Evolutionary conservation across 306 rosid species (phyloP).

Genomic region (Cicer judaicum): DNA sequence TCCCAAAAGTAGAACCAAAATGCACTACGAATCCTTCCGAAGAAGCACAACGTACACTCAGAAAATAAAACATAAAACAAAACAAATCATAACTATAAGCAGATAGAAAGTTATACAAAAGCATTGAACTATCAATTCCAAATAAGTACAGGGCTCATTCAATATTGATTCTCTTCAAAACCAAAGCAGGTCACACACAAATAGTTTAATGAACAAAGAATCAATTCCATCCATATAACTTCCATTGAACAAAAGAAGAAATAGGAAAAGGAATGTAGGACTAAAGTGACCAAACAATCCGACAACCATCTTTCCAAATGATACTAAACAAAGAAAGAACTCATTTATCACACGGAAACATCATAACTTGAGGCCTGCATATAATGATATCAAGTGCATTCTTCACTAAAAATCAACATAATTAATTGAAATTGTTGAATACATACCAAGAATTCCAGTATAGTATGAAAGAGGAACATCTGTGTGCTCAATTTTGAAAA

Average conservation of each 20-base stretch:
- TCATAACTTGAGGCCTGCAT: not conserved
- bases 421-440: conserved; percentile 7
- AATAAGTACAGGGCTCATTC: not conserved
- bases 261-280: not conserved
- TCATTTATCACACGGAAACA: conserved; percentile 18
- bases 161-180: not conserved
- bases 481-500: conserved; percentile 42
- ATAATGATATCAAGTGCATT: not conserved
- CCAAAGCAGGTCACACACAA: not conserved
- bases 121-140: not conserved
- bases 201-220: not conserved
- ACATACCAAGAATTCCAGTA: conserved; percentile 51
- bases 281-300: not conserved
- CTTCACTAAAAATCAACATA: not conserved
- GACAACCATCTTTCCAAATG: not conserved
- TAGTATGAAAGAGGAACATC: conserved; percentile 50
- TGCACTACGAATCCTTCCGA: not conserved
- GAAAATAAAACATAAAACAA: not conserved
- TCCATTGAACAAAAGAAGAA: not conserved
- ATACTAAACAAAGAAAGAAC: not conserved
- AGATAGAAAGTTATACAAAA: not conserved
- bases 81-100: not conserved
- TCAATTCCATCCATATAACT: not conserved
- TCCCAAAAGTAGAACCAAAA: too few relatives aligned
- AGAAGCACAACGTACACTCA: not conserved